phyloP scores from a whole-genome alignment of 1,284 basidiomycete genomes.

The Amylostereum areolatum region DNA sequence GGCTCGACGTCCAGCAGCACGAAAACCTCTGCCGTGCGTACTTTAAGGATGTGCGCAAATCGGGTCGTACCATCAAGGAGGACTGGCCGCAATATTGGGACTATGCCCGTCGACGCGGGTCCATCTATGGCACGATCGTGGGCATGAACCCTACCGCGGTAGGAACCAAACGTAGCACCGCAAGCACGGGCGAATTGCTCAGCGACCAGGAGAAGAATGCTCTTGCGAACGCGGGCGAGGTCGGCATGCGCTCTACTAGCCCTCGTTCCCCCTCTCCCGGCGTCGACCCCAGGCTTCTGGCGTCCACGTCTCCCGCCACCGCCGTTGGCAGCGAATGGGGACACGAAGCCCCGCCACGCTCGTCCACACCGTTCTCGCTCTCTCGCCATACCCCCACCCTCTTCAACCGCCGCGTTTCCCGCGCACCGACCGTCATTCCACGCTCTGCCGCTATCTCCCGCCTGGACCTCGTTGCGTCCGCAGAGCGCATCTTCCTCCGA shows the following conservation, averaged over 20 bases:
- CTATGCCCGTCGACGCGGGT: constrained; percentile 80
- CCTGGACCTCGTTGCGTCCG: constrained; percentile 84
- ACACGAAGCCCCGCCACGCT: constrained; percentile 44
- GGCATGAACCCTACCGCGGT: constrained; percentile 52
- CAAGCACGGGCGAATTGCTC: constrained; percentile 63
- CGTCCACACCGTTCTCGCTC: constrained; percentile 74
- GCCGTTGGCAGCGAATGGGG: constrained; percentile 33
- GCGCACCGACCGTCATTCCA: constrained; percentile 84
- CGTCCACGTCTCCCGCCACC: constrained; percentile 38
- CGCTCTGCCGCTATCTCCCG: constrained; percentile 88
- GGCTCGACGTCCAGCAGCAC: constrained; percentile 98
- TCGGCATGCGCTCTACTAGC: constrained; percentile 45
- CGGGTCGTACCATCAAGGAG: constrained; percentile 84
- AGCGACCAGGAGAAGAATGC: constrained; percentile 60
- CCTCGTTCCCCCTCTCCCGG: constrained; percentile 35
- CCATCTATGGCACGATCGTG: constrained; percentile 87
- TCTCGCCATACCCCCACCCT: constrained; percentile 66
- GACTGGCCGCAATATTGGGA: constrained; percentile 98
- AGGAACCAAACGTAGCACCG: constrained; percentile 67
- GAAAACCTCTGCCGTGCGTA: constrained; percentile 98
- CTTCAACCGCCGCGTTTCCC: constrained; percentile 68
- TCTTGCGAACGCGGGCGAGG: constrained; percentile 44
- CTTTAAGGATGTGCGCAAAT: constrained; percentile 96
- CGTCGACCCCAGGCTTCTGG: constrained; percentile 23
- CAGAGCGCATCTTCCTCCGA: constrained; percentile 92